Conservation (phyloP, 345 rosid genomes). For the Litchi chinensis region DNA sequence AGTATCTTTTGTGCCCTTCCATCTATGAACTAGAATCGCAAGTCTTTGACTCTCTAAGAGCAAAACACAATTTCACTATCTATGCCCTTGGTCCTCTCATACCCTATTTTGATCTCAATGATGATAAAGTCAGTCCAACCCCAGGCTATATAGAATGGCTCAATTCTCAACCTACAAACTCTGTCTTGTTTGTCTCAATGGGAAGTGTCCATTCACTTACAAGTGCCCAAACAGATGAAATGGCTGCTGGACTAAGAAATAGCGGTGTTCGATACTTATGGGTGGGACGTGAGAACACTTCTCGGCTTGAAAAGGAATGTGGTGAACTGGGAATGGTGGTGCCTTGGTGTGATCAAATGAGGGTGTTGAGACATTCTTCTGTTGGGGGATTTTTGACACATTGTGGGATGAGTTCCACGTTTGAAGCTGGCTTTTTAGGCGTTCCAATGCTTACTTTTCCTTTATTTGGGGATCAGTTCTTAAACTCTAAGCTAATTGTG, state of each 20-base stretch:
- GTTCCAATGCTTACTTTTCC: constrained; percentile 32
- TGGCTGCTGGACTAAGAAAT: constrained; percentile 29
- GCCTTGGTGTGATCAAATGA: constrained; percentile 31
- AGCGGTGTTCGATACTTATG: too few relatives aligned
- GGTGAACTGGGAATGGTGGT: constrained; percentile 22
- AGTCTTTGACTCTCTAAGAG: constrained; percentile 17
- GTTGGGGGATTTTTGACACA: constrained; percentile 30
- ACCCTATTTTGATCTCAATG: constrained; percentile 27
- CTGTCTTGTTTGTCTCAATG: too few relatives aligned
- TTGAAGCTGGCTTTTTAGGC: constrained; percentile 24
- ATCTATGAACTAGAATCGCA: constrained; percentile 32
- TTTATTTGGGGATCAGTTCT: constrained; percentile 18
- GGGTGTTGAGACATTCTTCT: constrained; percentile 25
- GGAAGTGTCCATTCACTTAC: constrained; percentile 48
- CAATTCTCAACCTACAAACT: too few relatives aligned
- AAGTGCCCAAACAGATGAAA: constrained; percentile 41
- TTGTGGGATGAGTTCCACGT: constrained; percentile 26
- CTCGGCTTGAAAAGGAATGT: background rate
- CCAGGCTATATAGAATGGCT: background rate
- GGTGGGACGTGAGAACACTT: too few relatives aligned
- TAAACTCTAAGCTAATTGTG: background rate
- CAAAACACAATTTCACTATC: constrained; percentile 27
- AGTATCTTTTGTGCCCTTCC: constrained; percentile 27
- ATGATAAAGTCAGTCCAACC: background rate
- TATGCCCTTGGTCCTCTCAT: constrained; percentile 46